Base-by-base conservation (phyloP, 805 yeast species). In the Torulaspora delbrueckii region DNA sequence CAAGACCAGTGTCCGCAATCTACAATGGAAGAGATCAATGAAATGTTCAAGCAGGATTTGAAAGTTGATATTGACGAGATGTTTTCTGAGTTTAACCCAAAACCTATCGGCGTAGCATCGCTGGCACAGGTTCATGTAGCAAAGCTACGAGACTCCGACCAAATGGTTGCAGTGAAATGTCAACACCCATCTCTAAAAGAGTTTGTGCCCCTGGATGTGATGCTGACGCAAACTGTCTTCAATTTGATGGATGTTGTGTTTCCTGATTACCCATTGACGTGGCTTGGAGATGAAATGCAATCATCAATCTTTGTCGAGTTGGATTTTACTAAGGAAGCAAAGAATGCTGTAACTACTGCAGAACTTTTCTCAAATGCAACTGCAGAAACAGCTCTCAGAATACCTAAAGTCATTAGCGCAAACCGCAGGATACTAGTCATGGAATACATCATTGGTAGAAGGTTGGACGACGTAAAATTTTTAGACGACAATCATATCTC, bases 211-310 rank as follows among this genome's bases (percentile, higher is more conserved):
- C 66, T 93, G 19, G 99, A 93, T 67, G 81, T 93, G 1, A 70
- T 77, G 57, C 66, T 93, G 61, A 90, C 97, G 0, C 75, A 77
- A 46, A 71, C 79, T 2, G 95, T 90, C 3, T 91, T 91, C 60
- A 70, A 72, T 24, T 66, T 85, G 50, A 79, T 93, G 73, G 79
- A 81, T 59, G 75, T 76, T 52, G 81, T 86, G 8, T 93, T 93
- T 61, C 98, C 99, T 0, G 93, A 93, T 46, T 93, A 91, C 60
- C 96, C 98, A 0, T 67, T 95, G 54, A 79, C 83, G 3, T 93
- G 99, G 99, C 73, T 93, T n/a, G 87, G 96, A 10, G 96, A 93
- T 47, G 99, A 93, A 66, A 72, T 93, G 64, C 87, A 86, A 57
- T 74, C 73, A 27, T 86, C 96, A 1, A 89, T 93, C 43, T 89